These are phyloP conservation scores for Novymonas esmeraldas DNA, from an alignment of 208 protist species.

Conservation along the genomic window DNA sequence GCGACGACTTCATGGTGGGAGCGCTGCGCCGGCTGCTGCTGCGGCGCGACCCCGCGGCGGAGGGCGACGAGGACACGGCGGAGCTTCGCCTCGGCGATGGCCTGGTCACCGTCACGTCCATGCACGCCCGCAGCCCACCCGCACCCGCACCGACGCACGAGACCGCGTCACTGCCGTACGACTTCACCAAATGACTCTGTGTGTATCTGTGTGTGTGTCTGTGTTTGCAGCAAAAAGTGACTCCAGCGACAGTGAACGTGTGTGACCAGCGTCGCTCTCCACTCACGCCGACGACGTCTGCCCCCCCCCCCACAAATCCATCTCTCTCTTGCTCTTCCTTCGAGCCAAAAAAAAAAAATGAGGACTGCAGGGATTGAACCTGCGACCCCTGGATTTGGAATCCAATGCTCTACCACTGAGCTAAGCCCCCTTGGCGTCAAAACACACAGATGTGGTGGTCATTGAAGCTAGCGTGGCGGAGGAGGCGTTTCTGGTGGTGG, in stretches of 20 bases:
- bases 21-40: too few relatives aligned
- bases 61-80: background rate
- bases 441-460: too few relatives aligned
- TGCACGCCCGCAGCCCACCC: conserved; percentile 5
- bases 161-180: background rate
- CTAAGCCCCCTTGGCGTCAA: conserved; percentile 11
- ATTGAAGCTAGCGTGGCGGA: too few relatives aligned
- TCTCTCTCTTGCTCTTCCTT: too few relatives aligned
- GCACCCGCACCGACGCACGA: background rate
- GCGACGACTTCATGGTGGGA: too few relatives aligned
- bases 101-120: conserved; percentile 15
- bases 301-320: too few relatives aligned
- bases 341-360: conserved; percentile 5
- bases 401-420: conserved; percentile 12
- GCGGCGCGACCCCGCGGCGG: conserved; percentile 3
- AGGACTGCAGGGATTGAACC: conserved; percentile 9
- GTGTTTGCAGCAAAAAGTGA: too few relatives aligned
- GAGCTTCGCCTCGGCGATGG: conserved; percentile 18
- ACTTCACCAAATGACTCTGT: background rate
- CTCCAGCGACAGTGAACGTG: too few relatives aligned
- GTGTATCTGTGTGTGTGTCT: background rate
- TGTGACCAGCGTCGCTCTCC: too few relatives aligned
- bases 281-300: too few relatives aligned
- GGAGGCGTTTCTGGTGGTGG: too few relatives aligned
- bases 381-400: conserved; percentile 11